Conservation (phyloP, 116 monocot genomes). For the Zostera marina region DNA sequence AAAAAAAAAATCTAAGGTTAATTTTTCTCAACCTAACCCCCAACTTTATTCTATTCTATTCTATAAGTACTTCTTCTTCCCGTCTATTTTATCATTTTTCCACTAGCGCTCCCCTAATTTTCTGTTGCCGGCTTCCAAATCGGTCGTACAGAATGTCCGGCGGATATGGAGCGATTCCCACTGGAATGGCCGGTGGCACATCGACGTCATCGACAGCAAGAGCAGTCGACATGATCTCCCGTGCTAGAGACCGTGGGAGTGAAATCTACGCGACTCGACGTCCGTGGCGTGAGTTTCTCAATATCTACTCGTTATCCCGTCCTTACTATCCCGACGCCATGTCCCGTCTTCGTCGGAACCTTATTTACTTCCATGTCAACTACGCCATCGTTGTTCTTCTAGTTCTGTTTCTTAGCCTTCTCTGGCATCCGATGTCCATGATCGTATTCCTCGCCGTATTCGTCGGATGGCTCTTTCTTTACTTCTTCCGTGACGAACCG, state of each 20-base stretch:
- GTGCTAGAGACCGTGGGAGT: constrained; percentile 21
- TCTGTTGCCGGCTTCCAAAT: no score
- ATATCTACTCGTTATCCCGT: constrained; percentile 18
- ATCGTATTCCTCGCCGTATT: constrained; percentile 51
- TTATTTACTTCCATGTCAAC: constrained; percentile 44
- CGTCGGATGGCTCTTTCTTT: constrained; percentile 64
- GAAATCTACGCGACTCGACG: constrained; percentile 24
- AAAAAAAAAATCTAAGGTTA: no score
- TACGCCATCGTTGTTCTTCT: constrained; percentile 34
- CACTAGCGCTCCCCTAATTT: background rate
- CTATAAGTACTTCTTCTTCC: no score
- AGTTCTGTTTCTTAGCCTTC: constrained; percentile 40
- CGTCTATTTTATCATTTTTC: no score
- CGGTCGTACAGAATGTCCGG: background rate
- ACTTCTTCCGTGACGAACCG: constrained; percentile 50
- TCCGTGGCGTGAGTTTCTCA: constrained; percentile 27
- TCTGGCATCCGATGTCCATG: constrained; percentile 56
- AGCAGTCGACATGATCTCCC: constrained; percentile 17
- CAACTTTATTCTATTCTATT: no score
- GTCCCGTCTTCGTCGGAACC: constrained; percentile 32
- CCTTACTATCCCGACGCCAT: constrained; percentile 27
- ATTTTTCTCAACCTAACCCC: no score
- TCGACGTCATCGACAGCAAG: constrained; percentile 4
- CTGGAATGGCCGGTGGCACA: background rate
- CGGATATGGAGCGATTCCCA: constrained; percentile 11